Conservation (phyloP, 2,329 filamentous ascomycete genomes). For the Pezicula neosporulosa region DNA sequence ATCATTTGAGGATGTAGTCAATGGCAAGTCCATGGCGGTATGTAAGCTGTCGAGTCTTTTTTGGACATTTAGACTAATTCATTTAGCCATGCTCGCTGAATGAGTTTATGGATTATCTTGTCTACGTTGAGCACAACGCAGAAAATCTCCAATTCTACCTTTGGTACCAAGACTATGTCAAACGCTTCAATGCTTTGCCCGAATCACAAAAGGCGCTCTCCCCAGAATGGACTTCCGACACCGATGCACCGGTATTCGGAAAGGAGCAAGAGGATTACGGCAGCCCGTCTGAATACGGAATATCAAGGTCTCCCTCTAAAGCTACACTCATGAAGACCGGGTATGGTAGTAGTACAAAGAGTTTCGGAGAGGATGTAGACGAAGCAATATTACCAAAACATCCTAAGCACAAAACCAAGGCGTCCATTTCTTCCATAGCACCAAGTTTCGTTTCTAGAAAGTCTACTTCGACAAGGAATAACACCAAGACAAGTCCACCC, state of each 20-base stretch:
- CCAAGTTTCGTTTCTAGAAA: not conserved
- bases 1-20: too few relatives aligned
- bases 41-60: too few relatives aligned
- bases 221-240: slow-evolving; percentile 57
- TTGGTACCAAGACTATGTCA: slow-evolving; percentile 55
- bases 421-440: too few relatives aligned
- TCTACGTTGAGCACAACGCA: slow-evolving; percentile 74
- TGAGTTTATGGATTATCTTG: slow-evolving; percentile 83
- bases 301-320: too few relatives aligned
- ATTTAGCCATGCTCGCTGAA: slow-evolving; percentile 69
- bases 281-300: too few relatives aligned
- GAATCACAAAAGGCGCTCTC: slow-evolving; percentile 50
- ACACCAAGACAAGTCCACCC: slow-evolving; percentile 49
- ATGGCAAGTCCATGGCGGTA: too few relatives aligned
- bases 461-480: slow-evolving; percentile 3
- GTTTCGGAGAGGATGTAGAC: too few relatives aligned
- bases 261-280: slow-evolving; percentile 13
- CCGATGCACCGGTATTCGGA: slow-evolving; percentile 10
- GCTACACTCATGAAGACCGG: too few relatives aligned
- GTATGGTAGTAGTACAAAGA: too few relatives aligned
- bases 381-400: too few relatives aligned
- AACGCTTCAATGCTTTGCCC: slow-evolving; percentile 42
- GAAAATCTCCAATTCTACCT: slow-evolving; percentile 76
- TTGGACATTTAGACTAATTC: too few relatives aligned
- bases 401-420: too few relatives aligned